Base-by-base conservation (phyloP, 1,284 basidiomycete species). In the Hemileia vastatrix region DNA sequence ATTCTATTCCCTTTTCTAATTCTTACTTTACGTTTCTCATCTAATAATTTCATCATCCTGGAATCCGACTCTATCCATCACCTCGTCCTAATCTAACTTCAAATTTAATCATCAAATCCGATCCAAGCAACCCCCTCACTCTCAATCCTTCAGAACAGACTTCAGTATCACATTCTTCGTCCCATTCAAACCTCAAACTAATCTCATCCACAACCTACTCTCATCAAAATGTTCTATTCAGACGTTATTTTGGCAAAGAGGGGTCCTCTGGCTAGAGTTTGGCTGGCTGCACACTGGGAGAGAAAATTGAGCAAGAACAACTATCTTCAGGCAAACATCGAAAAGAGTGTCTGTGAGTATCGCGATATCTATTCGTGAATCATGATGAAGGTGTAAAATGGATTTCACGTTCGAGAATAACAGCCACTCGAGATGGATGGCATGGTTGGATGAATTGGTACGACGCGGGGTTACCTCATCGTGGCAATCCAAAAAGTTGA, bases 251-350 rank as follows among this genome's bases (percentile, higher is more conserved):
- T 95, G 67, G 89, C 90, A 57, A 88, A 92, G 74, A 86, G 90
- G 64, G 94, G 94, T 54, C 90, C 93, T 6, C 81, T 98, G 40
- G 93, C 90, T 48, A 90, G 88, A 78, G 90, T 98, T 80, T 98
- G 94, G 94, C 86, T 97, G 56, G 94, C 94, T 23, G 94, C 95
- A 1, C 94, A 97, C 80, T 93, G 94, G 85, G 92, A 97, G 78
- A 85, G 91, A 72, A 96, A 96, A 80, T 84, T 98, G 71, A 92
- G 89, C 72, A 98, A 98, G 78, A 85, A 87, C 32, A 90, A 94
- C 76, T 90, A 93, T 0, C 79, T 96, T 1, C 88, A 92, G 72
- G 92, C 93, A 0, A 90, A 94, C 77, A 94, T 98, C 63, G 89
- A 87, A 65, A 85, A 95, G 76, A 89, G 88, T 64, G 89, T 92